Base-by-base conservation (phyloP, 345 rosid species). In the Gossypium anomalum region DNA sequence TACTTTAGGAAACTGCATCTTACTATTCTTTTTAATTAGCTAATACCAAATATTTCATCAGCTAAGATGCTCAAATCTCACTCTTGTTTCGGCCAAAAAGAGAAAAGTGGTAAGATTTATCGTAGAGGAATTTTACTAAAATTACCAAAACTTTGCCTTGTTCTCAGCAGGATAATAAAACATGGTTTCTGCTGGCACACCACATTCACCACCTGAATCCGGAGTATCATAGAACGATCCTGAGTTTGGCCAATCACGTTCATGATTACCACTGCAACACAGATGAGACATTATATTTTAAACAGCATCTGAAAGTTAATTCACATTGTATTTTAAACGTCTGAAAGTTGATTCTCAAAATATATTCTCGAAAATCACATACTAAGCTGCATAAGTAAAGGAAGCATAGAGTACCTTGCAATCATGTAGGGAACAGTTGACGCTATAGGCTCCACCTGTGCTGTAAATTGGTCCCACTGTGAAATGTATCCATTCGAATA, bases 401-500 rank as follows among this genome's bases (percentile, higher is more conserved):
- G 14, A 57, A 22, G 70, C 6, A 23, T 4, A 65, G 56, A n/a
- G 47, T 27, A 91, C 97, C 97, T 91, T n/a, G 85, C 94, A 68
- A 89, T 56, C 97, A 91, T 91, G 81, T 88, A 91, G 2, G 94
- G 88, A 51, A 88, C 86, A 0, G 74, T 82, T 38, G 93, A 88
- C 74, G 94, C 87, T 23, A 91, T 83, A 17, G 93, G 92, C 83
- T 89, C 89, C 14, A 91, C 87, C 81, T 91, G 94, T 45, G 97
- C 85, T 17, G 97, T 91, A 85, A 91, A 91, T 75, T 91, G 97
- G 77, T 91, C 97, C 97, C 97, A 91, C 79, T 91, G 91, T 2
- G 97, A 89, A 73, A 91, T 22, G 76, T 91, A 91, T 20, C 97
- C 97, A 73, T 91, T 91, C 13, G 97, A 57, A 79, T 91, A 91